Evolutionary conservation across 371 early-diverging fungal genomes (phyloP).

Genomic region (Mortierella sp.): DNA sequence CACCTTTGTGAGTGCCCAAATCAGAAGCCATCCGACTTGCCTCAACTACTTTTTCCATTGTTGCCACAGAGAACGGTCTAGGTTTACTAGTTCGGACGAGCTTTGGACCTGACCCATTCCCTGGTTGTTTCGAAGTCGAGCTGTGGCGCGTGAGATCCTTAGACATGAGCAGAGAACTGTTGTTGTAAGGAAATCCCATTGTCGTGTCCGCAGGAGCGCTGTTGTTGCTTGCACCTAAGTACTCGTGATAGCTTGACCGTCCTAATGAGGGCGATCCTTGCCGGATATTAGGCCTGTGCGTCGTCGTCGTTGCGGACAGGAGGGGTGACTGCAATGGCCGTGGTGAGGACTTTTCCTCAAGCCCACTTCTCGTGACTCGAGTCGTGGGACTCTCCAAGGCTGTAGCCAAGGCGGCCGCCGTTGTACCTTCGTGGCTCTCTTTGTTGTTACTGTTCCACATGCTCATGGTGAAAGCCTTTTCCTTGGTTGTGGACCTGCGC

Average conservation of each 20-base stretch:
- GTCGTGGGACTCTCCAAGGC: no score
- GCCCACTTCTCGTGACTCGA: background rate
- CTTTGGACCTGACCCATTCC: background rate
- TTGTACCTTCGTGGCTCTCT: no score
- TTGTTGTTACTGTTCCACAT: slow-evolving; percentile 11
- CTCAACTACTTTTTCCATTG: slow-evolving; percentile 36
- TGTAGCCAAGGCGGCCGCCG: no score
- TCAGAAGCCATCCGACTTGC: background rate
- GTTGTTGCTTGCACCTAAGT: background rate
- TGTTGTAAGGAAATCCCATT: slow-evolving; percentile 48
- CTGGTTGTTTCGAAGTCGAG: background rate
- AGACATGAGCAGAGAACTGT: slow-evolving; percentile 38
- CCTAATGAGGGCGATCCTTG: slow-evolving; percentile 26
- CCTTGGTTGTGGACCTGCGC: slow-evolving; percentile 33
- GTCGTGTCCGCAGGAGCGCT: slow-evolving; percentile 11
- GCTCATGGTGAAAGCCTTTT: slow-evolving; percentile 28
- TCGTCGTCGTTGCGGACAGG: background rate
- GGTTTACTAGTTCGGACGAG: slow-evolving; percentile 18
- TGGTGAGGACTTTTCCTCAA: slow-evolving; percentile 15
- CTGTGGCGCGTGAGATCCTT: slow-evolving; percentile 11
- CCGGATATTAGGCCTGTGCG: slow-evolving; percentile 19
- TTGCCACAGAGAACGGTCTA: slow-evolving; percentile 34
- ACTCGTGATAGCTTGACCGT: slow-evolving; percentile 15
- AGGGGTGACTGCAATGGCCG: slow-evolving; percentile 10
- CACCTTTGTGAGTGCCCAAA: background rate